Evolutionary conservation across 2,329 filamentous ascomycete species (phyloP).

Genomic region (Hypoxylon sp.): DNA sequence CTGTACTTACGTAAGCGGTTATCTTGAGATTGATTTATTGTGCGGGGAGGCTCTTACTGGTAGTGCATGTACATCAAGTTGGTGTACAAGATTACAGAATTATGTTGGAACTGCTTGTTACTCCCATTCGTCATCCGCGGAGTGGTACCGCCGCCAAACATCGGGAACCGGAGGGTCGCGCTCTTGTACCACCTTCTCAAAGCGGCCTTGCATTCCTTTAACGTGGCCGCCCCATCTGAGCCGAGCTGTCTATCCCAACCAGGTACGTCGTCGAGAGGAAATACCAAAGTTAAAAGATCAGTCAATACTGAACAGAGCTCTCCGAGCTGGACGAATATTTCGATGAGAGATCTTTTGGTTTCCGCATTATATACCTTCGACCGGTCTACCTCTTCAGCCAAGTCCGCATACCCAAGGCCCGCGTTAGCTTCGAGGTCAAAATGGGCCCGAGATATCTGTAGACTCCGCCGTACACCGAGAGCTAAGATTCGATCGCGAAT

Average conservation of each 20-base stretch:
- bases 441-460: constrained; percentile 64
- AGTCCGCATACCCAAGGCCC: constrained; percentile 59
- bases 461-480: constrained; percentile 64
- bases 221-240: constrained; percentile 52
- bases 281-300: constrained; percentile 62
- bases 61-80: constrained; percentile 68
- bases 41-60: constrained; percentile 57
- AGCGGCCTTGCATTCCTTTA: constrained; percentile 57
- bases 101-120: constrained; percentile 55
- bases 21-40: not conserved
- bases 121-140: constrained; percentile 48
- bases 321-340: constrained; percentile 63
- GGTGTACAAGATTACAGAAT: constrained; percentile 62
- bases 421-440: constrained; percentile 60
- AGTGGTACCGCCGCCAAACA: constrained; percentile 55
- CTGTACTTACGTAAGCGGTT: constrained; percentile 49
- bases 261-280: constrained; percentile 60
- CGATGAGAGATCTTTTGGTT: constrained; percentile 61
- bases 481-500: constrained; percentile 66
- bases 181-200: constrained; percentile 60
- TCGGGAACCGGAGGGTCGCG: constrained; percentile 57
- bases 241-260: constrained; percentile 57
- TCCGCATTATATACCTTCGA: constrained; percentile 63
- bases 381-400: constrained; percentile 61
- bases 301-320: constrained; percentile 64